These are phyloP conservation scores for Musa troglodytarum DNA, from an alignment of 176 grass and related monocot species.

Conservation along the genomic window DNA sequence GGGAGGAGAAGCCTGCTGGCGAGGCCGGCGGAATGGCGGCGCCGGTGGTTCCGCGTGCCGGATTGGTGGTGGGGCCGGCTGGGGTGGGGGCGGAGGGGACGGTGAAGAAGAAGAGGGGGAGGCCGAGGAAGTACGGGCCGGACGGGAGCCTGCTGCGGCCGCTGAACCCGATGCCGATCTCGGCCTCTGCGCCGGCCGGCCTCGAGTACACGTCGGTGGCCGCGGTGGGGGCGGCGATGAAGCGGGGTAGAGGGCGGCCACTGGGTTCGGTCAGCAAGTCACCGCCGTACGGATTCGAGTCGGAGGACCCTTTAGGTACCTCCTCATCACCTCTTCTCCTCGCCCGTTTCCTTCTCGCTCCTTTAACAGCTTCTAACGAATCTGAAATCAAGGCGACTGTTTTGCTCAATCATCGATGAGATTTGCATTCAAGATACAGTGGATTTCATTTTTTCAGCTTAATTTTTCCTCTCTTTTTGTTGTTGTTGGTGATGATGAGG, in stretches of 20 bases:
- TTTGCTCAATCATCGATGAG: too few species aligned
- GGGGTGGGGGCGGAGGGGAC: neutral
- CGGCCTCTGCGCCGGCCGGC: slow-evolving; percentile 46
- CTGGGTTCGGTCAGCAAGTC: slow-evolving; percentile 38
- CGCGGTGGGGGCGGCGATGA: slow-evolving; percentile 72
- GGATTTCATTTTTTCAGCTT: too few species aligned
- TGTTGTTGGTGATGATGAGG: neutral
- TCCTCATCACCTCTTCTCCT: neutral
- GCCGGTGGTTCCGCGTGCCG: neutral
- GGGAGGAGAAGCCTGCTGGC: neutral
- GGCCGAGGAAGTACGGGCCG: slow-evolving; percentile 78
- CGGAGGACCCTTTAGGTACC: slow-evolving; percentile 32
- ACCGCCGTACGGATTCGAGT: slow-evolving; percentile 32
- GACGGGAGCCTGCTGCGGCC: slow-evolving; percentile 81
- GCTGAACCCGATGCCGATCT: slow-evolving; percentile 81
- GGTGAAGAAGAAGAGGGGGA: slow-evolving; percentile 75
- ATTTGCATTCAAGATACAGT: too few species aligned
- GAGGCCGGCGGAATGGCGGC: neutral
- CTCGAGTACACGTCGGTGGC: slow-evolving; percentile 65
- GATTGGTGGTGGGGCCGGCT: slow-evolving; percentile 11
- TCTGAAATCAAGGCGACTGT: neutral
- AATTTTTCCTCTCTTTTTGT: neutral
- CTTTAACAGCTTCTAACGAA: neutral
- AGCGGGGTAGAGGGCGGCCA: slow-evolving; percentile 64
- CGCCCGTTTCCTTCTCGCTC: neutral